Evolutionary conservation across 2,329 filamentous ascomycete genomes (phyloP).

Genomic region (Sphaerulina populicola): DNA sequence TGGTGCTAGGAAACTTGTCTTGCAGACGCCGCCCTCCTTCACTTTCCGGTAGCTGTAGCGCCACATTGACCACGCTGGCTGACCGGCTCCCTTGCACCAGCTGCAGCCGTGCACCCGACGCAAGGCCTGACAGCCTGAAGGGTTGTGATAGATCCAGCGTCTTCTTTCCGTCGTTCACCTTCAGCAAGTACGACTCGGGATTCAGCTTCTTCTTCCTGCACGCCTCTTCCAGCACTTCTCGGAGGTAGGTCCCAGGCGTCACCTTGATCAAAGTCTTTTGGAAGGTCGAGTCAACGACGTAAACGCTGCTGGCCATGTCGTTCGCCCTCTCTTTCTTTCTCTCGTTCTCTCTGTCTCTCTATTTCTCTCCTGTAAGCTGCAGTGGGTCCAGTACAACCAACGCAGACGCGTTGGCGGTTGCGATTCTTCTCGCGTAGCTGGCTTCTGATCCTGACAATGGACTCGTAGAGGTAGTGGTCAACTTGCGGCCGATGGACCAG

Average conservation of each 20-base stretch:
- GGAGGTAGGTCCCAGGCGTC: conserved; percentile 67
- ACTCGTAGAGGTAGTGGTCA: conserved; percentile 22
- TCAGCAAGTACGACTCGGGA: conserved; percentile 68
- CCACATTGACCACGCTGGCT: conserved; percentile 75
- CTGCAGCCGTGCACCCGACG: conserved; percentile 81
- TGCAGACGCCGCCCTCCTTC: conserved; percentile 61
- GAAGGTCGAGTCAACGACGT: conserved; percentile 73
- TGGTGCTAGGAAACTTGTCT: conserved; percentile 81
- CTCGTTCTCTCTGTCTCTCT: background rate
- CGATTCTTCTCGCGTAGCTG: conserved; percentile 19
- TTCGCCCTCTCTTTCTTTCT: background rate
- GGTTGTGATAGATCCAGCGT: conserved; percentile 75
- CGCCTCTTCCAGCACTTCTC: conserved; percentile 78
- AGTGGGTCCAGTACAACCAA: conserved; percentile 1
- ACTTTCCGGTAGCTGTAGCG: conserved; percentile 70
- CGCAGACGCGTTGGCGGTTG: conserved; percentile 4
- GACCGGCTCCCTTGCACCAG: conserved; percentile 81
- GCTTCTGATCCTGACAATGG: conserved; percentile 15
- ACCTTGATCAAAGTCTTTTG: conserved; percentile 76
- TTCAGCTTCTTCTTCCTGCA: conserved; percentile 71
- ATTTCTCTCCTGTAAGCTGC: too few species aligned
- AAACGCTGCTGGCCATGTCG: conserved; percentile 68
- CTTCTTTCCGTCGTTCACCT: conserved; percentile 75
- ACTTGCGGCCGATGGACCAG: conserved; percentile 21
- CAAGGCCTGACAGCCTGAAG: conserved; percentile 73